phyloP scores from a whole-genome alignment of 2,329 filamentous ascomycete genomes.

The Cylindrodendrum hubeiense region DNA sequence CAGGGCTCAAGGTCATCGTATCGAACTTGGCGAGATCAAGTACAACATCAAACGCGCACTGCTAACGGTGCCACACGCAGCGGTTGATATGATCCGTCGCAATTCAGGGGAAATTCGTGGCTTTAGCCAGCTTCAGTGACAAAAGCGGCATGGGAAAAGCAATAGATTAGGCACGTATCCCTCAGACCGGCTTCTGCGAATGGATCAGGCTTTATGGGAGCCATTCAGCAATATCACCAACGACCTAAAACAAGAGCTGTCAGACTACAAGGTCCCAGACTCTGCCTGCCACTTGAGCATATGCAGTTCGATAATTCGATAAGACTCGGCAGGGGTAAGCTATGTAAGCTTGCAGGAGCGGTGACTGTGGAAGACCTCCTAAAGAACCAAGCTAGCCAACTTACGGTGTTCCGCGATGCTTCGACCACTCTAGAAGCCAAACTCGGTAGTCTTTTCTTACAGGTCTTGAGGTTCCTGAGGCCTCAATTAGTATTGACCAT shows the following conservation, averaged over 20 bases:
- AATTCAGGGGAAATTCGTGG: constrained; percentile 10
- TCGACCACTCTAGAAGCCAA: too few relatives aligned
- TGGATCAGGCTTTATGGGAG: neutral
- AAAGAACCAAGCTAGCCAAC: too few relatives aligned
- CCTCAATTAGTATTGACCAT: too few relatives aligned
- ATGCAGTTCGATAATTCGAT: too few relatives aligned
- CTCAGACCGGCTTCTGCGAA: neutral
- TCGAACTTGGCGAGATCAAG: constrained; percentile 48
- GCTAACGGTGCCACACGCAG: constrained; percentile 29
- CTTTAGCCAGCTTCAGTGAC: constrained; percentile 2
- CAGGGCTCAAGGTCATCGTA: constrained; percentile 47
- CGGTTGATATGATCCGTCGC: constrained; percentile 22
- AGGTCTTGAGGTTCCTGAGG: too few relatives aligned
- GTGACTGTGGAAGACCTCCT: too few relatives aligned
- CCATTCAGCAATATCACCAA: neutral
- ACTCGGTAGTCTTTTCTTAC: too few relatives aligned
- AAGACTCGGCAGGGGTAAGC: too few relatives aligned
- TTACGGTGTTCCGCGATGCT: too few relatives aligned
- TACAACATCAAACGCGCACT: constrained; percentile 27
- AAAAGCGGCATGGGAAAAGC: neutral
- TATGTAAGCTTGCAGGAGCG: too few relatives aligned
- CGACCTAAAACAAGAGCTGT: constrained; percentile 20
- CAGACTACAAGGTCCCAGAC: constrained; percentile 32
- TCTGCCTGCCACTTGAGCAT: constrained; percentile 25
- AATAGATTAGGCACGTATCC: neutral